A percentile compares a stretch with the other conserved stretches of the same genome.
Evolutionary conservation across 495 filamentous ascomycete species (phyloP).

Genomic region (Lophiostoma macrostomum): DNA sequence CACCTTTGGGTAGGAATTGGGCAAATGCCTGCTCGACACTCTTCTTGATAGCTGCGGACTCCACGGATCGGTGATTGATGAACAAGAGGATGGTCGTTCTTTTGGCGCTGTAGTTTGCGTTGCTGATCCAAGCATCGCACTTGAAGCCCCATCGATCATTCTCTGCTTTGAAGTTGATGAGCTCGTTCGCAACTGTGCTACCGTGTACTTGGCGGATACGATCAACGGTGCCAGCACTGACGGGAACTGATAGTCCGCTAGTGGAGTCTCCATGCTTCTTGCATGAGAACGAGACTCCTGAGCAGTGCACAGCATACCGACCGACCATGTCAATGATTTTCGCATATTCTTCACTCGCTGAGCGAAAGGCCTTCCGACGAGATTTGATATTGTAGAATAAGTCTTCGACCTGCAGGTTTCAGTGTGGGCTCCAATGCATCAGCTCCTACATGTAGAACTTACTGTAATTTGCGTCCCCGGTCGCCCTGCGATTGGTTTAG

Average conservation of each 20-base stretch:
- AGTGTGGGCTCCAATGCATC: no score
- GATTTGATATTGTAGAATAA: slow-evolving; percentile 95
- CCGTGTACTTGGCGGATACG: slow-evolving; percentile 90
- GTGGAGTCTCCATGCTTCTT: slow-evolving; percentile 92
- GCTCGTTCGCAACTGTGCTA: slow-evolving; percentile 79
- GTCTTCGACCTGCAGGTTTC: slow-evolving; percentile 73
- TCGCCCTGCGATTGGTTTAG: slow-evolving; percentile 85
- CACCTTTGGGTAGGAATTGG: slow-evolving; percentile 85
- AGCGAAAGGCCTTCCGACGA: slow-evolving; percentile 83
- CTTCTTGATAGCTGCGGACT: slow-evolving; percentile 84
- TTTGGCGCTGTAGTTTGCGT: slow-evolving; percentile 95
- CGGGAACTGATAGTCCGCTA: slow-evolving; percentile 73
- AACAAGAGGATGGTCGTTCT: slow-evolving; percentile 86
- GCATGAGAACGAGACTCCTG: slow-evolving; percentile 86
- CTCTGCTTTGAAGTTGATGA: slow-evolving; percentile 70
- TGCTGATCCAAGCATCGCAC: slow-evolving; percentile 77
- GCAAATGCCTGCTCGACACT: slow-evolving; percentile 90
- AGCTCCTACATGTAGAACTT: slow-evolving; percentile 36
- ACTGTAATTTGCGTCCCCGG: slow-evolving; percentile 94
- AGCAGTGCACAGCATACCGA: slow-evolving; percentile 92
- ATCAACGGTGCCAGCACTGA: slow-evolving; percentile 68
- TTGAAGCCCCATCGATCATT: slow-evolving; percentile 81
- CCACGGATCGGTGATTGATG: slow-evolving; percentile 97
- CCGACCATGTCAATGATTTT: slow-evolving; percentile 97
- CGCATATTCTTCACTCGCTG: slow-evolving; percentile 90